phyloP scores from a whole-genome alignment of 495 filamentous ascomycete genomes.

The Penicillium soppii region DNA sequence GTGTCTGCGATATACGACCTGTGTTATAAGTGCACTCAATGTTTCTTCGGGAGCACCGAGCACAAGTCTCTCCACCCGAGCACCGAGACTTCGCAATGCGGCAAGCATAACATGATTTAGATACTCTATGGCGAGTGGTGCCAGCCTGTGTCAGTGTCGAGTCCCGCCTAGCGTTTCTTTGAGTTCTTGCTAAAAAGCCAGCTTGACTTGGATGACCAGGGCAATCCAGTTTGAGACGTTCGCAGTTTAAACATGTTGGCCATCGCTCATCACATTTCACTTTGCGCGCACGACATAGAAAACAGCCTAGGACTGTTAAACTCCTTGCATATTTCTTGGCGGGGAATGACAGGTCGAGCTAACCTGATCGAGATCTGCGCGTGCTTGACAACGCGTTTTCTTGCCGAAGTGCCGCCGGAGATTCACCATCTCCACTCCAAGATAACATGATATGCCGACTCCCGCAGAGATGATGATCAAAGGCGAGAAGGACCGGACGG shows the following conservation, averaged over 20 bases:
- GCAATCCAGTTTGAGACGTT: conserved; percentile 16
- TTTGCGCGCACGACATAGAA: conserved; percentile 20
- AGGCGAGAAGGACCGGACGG: not conserved
- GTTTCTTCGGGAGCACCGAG: conserved; percentile 16
- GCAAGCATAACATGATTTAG: conserved; percentile 23
- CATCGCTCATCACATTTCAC: conserved; percentile 24
- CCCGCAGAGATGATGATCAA: not conserved
- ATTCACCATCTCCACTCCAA: conserved; percentile 11
- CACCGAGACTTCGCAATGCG: conserved; percentile 27
- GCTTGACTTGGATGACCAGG: conserved; percentile 14
- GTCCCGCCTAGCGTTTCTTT: not conserved
- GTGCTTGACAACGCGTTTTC: not conserved
- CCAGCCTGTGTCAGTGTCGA: conserved; percentile 18
- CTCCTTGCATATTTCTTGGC: not conserved
- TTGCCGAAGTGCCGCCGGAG: not conserved
- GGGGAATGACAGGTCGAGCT: not conserved
- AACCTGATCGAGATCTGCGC: conserved; percentile 20
- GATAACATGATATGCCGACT: conserved; percentile 12
- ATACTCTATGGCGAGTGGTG: conserved; percentile 18
- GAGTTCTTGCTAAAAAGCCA: not conserved
- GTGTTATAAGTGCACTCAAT: conserved; percentile 21
- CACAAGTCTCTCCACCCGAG: conserved; percentile 20
- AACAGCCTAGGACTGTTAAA: conserved; percentile 12
- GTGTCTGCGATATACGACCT: not conserved
- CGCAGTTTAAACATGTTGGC: conserved; percentile 17